Percentiles rank a stretch among this genome's conserved stretches.
Evolutionary conservation across 495 filamentous ascomycete species (phyloP).

Genomic region (Ramalina peruviana): DNA sequence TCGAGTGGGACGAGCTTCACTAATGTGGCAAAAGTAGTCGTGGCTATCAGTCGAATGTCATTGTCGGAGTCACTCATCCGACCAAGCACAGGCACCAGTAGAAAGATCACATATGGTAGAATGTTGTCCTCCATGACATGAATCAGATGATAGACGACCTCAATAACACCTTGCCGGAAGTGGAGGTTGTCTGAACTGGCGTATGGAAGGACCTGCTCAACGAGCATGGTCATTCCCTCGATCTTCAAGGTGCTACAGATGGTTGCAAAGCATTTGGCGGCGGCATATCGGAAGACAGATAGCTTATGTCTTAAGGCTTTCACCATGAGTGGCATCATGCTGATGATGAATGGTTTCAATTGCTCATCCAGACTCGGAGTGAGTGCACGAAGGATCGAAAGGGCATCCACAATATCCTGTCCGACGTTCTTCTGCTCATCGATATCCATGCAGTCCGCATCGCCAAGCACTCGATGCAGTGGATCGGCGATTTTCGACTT

Average conservation of each 20-base stretch:
- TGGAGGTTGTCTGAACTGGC: conserved; percentile 81
- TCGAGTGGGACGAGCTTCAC: conserved; percentile 99
- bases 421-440: conserved; percentile 58
- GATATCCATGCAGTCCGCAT: conserved; percentile 57
- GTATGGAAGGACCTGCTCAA: conserved; percentile 80
- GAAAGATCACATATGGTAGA: conserved; percentile 94
- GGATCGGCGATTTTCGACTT: conserved; percentile 66
- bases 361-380: conserved; percentile 65
- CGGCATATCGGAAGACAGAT: conserved; percentile 87
- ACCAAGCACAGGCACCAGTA: conserved; percentile 93
- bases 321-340: conserved; percentile 72
- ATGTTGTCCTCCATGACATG: conserved; percentile 97
- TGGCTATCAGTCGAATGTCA: conserved; percentile 84
- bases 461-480: conserved; percentile 55
- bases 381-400: conserved; percentile 84
- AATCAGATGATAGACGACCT: conserved; percentile 89
- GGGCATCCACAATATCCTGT: conserved; percentile 82
- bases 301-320: conserved; percentile 74
- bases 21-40: conserved; percentile 90
- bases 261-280: conserved; percentile 93
- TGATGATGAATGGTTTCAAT: conserved; percentile 63
- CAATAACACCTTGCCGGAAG: conserved; percentile 82
- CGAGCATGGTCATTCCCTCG: conserved; percentile 87
- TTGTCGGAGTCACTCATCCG: conserved; percentile 99
- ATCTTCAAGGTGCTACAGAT: conserved; percentile 92